Evolutionary conservation across 202 grass and related monocot species (phyloP).

Genomic region (Schoenoplectus tabernaemontani): DNA sequence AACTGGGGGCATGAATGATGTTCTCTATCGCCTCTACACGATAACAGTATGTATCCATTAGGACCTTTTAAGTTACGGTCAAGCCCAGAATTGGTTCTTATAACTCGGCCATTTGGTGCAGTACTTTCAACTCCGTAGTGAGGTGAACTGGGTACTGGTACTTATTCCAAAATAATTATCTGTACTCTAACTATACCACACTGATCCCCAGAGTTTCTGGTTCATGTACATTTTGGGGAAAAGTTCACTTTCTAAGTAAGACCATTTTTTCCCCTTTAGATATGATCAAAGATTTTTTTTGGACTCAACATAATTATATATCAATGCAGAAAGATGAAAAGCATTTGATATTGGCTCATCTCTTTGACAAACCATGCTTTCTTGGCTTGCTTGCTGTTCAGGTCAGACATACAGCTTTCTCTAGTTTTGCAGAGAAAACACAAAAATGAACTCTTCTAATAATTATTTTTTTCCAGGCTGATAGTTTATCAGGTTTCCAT

Average conservation of each 20-base stretch:
- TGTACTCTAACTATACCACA: not conserved
- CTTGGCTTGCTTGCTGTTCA: conserved; percentile 84
- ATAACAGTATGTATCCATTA: conserved; percentile 45
- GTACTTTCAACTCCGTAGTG: not conserved
- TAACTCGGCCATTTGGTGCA: not conserved
- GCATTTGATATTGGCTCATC: conserved; percentile 70
- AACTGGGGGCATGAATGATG: conserved; percentile 96
- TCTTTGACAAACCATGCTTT: conserved; percentile 96
- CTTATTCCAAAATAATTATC: not conserved
- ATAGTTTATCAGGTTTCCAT: conserved; percentile 75
- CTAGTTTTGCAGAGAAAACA: not conserved
- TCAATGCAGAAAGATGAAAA: conserved; percentile 52
- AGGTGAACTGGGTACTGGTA: not conserved
- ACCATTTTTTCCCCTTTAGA: not conserved
- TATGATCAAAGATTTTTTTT: not conserved
- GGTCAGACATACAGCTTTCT: conserved; percentile 28
- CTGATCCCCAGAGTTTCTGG: not conserved
- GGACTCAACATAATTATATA: conserved; percentile 12
- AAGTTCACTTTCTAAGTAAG: not conserved
- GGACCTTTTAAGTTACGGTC: not conserved
- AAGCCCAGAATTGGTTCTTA: not conserved
- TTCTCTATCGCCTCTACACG: conserved; percentile 83
- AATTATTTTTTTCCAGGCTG: conserved; percentile 42
- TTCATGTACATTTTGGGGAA: not conserved
- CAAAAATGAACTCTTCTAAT: not conserved